Percentiles rank a stretch among this genome's conserved stretches.
These are phyloP conservation scores for Chimonanthus praecox DNA, from an alignment of 164 flowering plant genomes.

Conservation along the genomic window DNA sequence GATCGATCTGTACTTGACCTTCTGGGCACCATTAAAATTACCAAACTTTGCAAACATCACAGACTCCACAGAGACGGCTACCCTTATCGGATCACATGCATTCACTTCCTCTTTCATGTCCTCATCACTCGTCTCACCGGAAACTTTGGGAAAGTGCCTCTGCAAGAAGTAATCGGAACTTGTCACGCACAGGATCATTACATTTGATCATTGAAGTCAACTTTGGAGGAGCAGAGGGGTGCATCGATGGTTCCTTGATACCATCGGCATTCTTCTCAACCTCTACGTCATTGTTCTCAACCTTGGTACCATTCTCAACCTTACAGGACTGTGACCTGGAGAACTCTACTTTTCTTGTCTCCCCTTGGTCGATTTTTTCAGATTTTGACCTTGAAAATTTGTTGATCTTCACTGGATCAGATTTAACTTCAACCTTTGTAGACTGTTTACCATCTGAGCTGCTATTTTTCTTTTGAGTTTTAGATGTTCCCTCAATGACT, in stretches of 20 bases:
- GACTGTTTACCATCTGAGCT: constrained; percentile 24
- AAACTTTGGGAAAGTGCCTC: constrained; percentile 70
- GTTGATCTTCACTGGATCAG: constrained; percentile 23
- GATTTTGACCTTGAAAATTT: constrained; percentile 21
- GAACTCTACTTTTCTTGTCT: background rate
- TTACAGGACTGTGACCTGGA: background rate
- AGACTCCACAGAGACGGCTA: constrained; percentile 78
- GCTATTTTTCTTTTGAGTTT: constrained; percentile 42
- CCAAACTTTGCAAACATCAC: constrained; percentile 77
- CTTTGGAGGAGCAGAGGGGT: constrained; percentile 43
- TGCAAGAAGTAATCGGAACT: constrained; percentile 56
- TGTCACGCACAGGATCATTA: constrained; percentile 70
- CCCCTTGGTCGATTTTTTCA: constrained; percentile 20
- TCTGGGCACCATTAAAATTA: constrained; percentile 61
- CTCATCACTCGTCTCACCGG: constrained; percentile 43
- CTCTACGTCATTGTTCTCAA: constrained; percentile 7
- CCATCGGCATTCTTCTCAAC: constrained; percentile 26
- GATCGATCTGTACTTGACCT: constrained; percentile 72
- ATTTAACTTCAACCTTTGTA: constrained; percentile 17
- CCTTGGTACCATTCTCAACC: background rate
- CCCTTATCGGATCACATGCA: constrained; percentile 62
- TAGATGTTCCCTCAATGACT: constrained; percentile 59
- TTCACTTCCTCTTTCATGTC: constrained; percentile 42
- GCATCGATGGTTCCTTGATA: constrained; percentile 23
- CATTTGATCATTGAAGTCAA: constrained; percentile 56